Evolutionary conservation across 1,284 basidiomycete species (phyloP), one percentile per base, ranked within the genome.

Genomic region (Abortiporus biennis): DNA sequence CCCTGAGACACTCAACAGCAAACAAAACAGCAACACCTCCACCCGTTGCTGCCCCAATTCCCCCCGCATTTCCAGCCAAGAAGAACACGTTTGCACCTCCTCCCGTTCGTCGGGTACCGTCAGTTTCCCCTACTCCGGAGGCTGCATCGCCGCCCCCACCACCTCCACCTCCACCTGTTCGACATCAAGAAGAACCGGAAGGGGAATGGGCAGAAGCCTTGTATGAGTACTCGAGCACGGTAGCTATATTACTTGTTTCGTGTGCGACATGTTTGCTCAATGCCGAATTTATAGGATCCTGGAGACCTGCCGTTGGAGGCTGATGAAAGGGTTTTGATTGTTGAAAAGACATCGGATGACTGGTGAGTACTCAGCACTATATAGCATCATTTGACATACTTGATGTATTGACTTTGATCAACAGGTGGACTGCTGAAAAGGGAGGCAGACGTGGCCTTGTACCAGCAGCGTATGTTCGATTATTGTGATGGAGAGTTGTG

Each of bases 161-260:
- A 6, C 53, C 56, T 4, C 53, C 57, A 12, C 52, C 58, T 2
- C 57, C 57, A 19, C 37, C 46, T 5, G 16, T 13, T 19, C 13
- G 15, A 13, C 20, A 21, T 13, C 15, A 38, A 15, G 16, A 40
- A 22, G 38, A 40, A 25, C 38, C 38, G 20, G 56, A 65, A 23
- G 85, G 81, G 8, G 82, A 85, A 47, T 88, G 85, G 85, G 85
- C 76, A 9, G 80, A 88, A 53, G 85, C 70, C 3, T 50, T 87
- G 58, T 89, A 89, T 55, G 84, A 85, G 47, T 89, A 85, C 61
- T 63, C 65, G 31, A 80, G 83, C 43, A 65, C 68, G 50, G 85
- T 87, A 49, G 39, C 25, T 43, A 4, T 32, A 13, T n/a, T 22
- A 30, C 16, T 4, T 12, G 43, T 5, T 30, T 36, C 22, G 6